A percentile compares a stretch with the other conserved stretches of the same genome.
These are phyloP conservation scores for Hanseniaspora vineae DNA, from an alignment of 805 yeast species.

Conservation along the genomic window DNA sequence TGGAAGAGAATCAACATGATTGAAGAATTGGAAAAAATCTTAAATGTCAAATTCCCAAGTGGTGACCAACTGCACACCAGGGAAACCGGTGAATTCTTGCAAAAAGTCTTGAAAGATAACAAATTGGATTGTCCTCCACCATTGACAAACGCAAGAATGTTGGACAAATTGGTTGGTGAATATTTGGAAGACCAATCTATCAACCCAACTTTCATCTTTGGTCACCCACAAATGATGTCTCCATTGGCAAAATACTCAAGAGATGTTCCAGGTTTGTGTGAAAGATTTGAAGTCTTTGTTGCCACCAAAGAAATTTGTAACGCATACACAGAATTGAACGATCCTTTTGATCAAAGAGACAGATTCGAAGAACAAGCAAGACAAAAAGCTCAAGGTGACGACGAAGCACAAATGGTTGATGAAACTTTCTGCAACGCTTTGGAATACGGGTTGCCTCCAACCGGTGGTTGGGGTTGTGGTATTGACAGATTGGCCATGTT, in stretches of 20 bases:
- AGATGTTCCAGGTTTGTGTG: constrained; percentile 86
- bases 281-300: constrained; percentile 95
- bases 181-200: constrained; percentile 77
- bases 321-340: constrained; percentile 97
- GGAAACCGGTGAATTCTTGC: constrained; percentile 85
- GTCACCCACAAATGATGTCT: constrained; percentile 99
- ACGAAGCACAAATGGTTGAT: constrained; percentile 93
- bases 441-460: constrained; percentile 97
- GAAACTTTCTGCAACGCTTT: constrained; percentile 95
- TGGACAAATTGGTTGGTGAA: constrained; percentile 95
- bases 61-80: constrained; percentile 90
- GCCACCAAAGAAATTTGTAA: constrained; percentile 97
- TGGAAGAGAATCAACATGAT: constrained; percentile 99
- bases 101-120: constrained; percentile 61
- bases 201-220: constrained; percentile 95
- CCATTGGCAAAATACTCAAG: constrained; percentile 96
- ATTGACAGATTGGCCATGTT: constrained; percentile 97
- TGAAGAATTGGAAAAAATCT: constrained; percentile 81
- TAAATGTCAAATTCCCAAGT: constrained; percentile 83
- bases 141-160: constrained; percentile 95
- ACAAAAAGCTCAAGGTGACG: constrained; percentile 98
- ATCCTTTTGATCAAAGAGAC: constrained; percentile 95
- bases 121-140: constrained; percentile 83
- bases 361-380: constrained; percentile 98
- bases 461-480: constrained; percentile 99